Evolutionary conservation across 768 basidiomycete genomes (phyloP), one percentile per base, ranked within the genome.

Genomic region (Trametes meyenii): DNA sequence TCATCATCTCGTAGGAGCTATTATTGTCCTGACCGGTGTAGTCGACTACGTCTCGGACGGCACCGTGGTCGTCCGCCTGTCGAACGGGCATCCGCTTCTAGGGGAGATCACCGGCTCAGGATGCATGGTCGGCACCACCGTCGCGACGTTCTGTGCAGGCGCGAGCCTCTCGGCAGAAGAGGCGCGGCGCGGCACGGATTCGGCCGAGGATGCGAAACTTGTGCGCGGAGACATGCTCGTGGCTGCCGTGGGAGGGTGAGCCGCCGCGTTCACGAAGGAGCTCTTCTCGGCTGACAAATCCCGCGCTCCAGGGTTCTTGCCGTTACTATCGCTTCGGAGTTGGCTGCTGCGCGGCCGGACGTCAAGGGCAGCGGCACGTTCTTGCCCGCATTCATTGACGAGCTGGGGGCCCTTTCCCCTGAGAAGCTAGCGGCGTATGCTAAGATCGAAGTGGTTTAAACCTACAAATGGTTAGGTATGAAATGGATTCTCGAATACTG

Each of bases 31-130:
- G 66, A 94, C 93, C 0, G 96, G 96, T 1, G 76, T 80, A 14
- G 78, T 74, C 0, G 96, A 98, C 71, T 96, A 89, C 73, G 79
- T 97, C 49, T 93, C 92, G 0, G 92, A 97, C 68, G 96, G 95
- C 6, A 69, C 73, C 12, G 79, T 73, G 5, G 87, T 93, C 5
- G 79, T 92, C n/a, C 79, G 81, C 44, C 74, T 93, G 7, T 75
- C 78, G 3, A 97, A 97, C 67, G 96, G 96, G 0, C 79, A 90
- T 68, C 74, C 77, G 16, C 75, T 89, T 24, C 83, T 97, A 8
- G 88, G 86, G 0, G 78, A 82, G 55, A 94, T 98, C 58, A 97
- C 96, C 0, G 96, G 95, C 0, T 91, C 91, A 24, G 95, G 95
- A 4, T 98, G 95, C 69, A 85, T 96, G 72, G 77, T 85, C 23